Percentiles rank a stretch among this genome's conserved stretches.
Evolutionary conservation across 257 asterid species (phyloP).

Genomic region (Linderniella brevidens): DNA sequence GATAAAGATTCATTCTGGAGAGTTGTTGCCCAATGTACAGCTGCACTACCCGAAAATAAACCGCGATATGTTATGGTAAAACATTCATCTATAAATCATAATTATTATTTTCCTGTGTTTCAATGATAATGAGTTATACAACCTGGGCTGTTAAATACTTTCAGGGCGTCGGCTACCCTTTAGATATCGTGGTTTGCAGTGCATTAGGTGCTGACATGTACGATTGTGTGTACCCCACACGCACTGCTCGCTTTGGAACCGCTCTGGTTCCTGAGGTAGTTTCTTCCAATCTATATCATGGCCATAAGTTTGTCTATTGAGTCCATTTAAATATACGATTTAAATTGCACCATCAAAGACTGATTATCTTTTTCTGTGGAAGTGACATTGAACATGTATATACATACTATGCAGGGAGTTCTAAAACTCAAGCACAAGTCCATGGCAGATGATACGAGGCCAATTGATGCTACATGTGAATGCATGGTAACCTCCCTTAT

Average conservation of each 20-base stretch:
- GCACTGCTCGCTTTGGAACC: slow-evolving; percentile 98
- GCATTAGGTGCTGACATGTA: slow-evolving; percentile 99
- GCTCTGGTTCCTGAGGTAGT: slow-evolving; percentile 91
- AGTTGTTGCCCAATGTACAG: slow-evolving; percentile 98
- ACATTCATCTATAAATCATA: not conserved
- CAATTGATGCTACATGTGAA: slow-evolving; percentile 61
- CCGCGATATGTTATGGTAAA: slow-evolving; percentile 92
- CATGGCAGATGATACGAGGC: slow-evolving; percentile 72
- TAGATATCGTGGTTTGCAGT: slow-evolving; percentile 94
- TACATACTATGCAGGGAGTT: slow-evolving; percentile 55
- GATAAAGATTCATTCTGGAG: slow-evolving; percentile 99
- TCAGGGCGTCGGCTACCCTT: slow-evolving; percentile 98
- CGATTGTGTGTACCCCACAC: slow-evolving; percentile 97
- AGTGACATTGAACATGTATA: not conserved
- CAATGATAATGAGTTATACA: not conserved
- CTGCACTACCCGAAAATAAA: slow-evolving; percentile 89
- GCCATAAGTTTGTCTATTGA: too few species aligned
- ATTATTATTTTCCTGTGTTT: too few species aligned
- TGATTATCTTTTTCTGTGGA: not conserved
- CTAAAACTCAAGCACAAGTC: slow-evolving; percentile 69
- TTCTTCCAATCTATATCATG: slow-evolving; percentile 4
- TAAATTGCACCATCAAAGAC: not conserved
- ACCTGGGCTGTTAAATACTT: not conserved
- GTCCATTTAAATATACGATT: too few species aligned
- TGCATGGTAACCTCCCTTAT: slow-evolving; percentile 55